These are phyloP conservation scores for Phaffia rhodozyma DNA, from an alignment of 1,284 basidiomycete genomes.

Conservation along the genomic window DNA sequence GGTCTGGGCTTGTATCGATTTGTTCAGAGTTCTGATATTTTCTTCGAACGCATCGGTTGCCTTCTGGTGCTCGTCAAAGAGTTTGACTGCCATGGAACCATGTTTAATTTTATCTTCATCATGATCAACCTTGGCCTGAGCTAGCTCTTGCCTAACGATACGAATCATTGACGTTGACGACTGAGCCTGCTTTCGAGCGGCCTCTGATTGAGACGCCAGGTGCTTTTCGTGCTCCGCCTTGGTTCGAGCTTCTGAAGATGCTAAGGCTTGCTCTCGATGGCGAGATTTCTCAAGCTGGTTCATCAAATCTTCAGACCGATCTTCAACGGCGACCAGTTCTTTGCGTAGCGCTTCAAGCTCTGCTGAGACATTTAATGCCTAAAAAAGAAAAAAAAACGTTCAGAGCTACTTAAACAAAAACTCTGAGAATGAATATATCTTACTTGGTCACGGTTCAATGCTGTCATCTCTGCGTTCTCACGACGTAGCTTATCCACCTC, in stretches of 20 bases:
- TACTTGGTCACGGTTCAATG: slow-evolving; percentile 64
- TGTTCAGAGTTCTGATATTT: no score
- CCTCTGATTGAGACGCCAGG: slow-evolving; percentile 37
- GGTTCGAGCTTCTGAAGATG: not conserved
- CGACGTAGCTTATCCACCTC: slow-evolving; percentile 57
- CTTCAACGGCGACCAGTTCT: slow-evolving; percentile 44
- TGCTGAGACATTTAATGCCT: slow-evolving; percentile 73
- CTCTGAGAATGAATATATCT: not conserved
- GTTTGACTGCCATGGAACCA: no score
- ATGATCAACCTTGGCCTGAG: no score
- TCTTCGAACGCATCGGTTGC: no score
- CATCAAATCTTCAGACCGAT: slow-evolving; percentile 41
- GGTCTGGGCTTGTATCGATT: no score
- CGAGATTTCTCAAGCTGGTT: slow-evolving; percentile 14
- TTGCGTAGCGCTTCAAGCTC: slow-evolving; percentile 62
- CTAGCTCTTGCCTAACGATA: no score
- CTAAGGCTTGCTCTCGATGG: slow-evolving; percentile 17
- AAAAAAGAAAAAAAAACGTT: slow-evolving; percentile 10
- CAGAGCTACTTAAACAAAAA: slow-evolving; percentile 28
- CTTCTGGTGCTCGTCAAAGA: no score
- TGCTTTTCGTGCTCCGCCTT: slow-evolving; percentile 46
- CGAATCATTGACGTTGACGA: no score
- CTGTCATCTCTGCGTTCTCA: slow-evolving; percentile 64
- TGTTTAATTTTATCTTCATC: no score
- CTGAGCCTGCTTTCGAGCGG: not conserved